phyloP scores from a whole-genome alignment of 805 yeast species.

The Nakazawaea molendinolei region DNA sequence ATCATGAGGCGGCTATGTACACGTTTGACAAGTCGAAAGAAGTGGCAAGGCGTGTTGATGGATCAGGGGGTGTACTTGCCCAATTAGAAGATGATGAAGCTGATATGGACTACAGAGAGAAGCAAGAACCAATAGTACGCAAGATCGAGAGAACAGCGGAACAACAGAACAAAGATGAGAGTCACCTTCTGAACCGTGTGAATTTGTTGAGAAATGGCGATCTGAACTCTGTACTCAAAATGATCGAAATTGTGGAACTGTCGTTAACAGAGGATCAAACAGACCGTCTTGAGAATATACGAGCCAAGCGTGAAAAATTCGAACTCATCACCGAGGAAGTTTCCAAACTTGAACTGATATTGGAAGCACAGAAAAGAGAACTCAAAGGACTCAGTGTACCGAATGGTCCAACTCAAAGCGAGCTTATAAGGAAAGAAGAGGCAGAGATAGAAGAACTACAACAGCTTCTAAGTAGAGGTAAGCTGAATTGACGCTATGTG shows the following conservation, averaged over 20 bases:
- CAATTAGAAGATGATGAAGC: slow-evolving; percentile 2
- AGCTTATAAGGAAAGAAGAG: neutral
- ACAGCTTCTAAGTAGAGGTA: too few relatives aligned
- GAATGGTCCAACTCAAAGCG: neutral
- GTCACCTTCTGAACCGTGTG: slow-evolving; percentile 19
- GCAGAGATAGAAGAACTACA: neutral
- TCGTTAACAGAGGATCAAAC: too few relatives aligned
- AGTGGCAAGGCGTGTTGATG: slow-evolving; percentile 44
- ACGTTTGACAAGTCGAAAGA: slow-evolving; percentile 27
- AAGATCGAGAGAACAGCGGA: slow-evolving; percentile 5
- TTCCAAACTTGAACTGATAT: too few relatives aligned
- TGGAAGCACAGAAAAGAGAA: neutral
- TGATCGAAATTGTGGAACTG: slow-evolving; percentile 36
- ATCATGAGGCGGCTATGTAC: slow-evolving; percentile 44
- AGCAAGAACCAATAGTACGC: slow-evolving; percentile 5
- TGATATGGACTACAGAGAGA: neutral
- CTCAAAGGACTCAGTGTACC: neutral
- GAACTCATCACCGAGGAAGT: too few relatives aligned
- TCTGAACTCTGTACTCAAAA: slow-evolving; percentile 33
- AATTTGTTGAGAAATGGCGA: slow-evolving; percentile 25
- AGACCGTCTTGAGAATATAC: neutral
- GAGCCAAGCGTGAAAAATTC: too few relatives aligned
- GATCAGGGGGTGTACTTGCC: slow-evolving; percentile 37
- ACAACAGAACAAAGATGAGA: slow-evolving; percentile 5
- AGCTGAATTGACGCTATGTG: too few relatives aligned